Evolutionary conservation across 352 stramenopile genomes (phyloP).

Genomic region (Phytopythium delawarense): DNA sequence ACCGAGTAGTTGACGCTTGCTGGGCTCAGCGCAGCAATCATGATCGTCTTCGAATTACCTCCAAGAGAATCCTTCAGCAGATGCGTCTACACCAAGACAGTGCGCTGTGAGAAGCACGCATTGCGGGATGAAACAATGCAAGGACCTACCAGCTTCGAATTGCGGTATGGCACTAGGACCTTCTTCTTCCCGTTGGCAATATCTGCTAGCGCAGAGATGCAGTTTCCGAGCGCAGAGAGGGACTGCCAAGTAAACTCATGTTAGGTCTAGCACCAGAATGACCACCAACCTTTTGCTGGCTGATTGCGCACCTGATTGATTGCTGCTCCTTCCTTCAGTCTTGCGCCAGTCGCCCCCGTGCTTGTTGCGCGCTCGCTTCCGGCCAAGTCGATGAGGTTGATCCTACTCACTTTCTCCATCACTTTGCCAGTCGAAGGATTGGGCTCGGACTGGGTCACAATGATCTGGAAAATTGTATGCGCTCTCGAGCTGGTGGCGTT

Average conservation of each 20-base stretch:
- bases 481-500: slow-evolving; percentile 81
- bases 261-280: not conserved
- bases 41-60: slow-evolving; percentile 89
- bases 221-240: slow-evolving; percentile 88
- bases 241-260: slow-evolving; percentile 34
- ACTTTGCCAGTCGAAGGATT: slow-evolving; percentile 69
- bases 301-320: slow-evolving; percentile 81
- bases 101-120: not conserved
- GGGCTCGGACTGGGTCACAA: slow-evolving; percentile 73
- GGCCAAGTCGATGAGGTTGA: slow-evolving; percentile 92
- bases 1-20: slow-evolving; percentile 86
- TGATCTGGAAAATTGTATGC: slow-evolving; percentile 85
- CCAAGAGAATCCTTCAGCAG: slow-evolving; percentile 83
- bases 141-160: slow-evolving; percentile 86
- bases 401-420: slow-evolving; percentile 81
- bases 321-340: slow-evolving; percentile 91
- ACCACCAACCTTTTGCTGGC: not conserved
- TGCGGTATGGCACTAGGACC: slow-evolving; percentile 86
- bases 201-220: slow-evolving; percentile 89
- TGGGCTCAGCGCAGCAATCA: slow-evolving; percentile 87
- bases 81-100: slow-evolving; percentile 44
- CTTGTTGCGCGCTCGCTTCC: slow-evolving; percentile 87
- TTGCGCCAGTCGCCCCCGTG: slow-evolving; percentile 81
- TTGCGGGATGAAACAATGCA: not conserved
- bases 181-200: slow-evolving; percentile 86